Conservation (phyloP, 306 rosid genomes). For the Cercis canadensis region DNA sequence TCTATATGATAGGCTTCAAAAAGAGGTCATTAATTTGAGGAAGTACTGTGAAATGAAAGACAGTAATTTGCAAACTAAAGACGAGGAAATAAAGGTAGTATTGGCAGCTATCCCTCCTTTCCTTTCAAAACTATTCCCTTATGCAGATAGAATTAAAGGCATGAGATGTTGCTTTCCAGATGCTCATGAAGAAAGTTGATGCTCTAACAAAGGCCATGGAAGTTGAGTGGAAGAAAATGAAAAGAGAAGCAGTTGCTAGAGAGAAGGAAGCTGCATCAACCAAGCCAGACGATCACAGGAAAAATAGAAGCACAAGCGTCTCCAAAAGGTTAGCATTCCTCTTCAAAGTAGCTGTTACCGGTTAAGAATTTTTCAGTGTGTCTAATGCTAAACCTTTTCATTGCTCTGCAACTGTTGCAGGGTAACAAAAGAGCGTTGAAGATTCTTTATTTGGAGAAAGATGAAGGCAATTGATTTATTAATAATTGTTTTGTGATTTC, state of each 20-base stretch:
- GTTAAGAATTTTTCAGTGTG: constrained; percentile 14
- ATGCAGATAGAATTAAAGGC: no score
- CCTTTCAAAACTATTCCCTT: background rate
- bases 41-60: constrained; percentile 72
- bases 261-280: constrained; percentile 73
- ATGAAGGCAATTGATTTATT: constrained; percentile 39
- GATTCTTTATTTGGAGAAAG: constrained; percentile 38
- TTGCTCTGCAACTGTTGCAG: constrained; percentile 55
- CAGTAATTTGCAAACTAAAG: constrained; percentile 56
- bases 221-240: constrained; percentile 83
- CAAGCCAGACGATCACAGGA: constrained; percentile 58
- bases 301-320: constrained; percentile 53
- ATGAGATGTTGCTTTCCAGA: constrained; percentile 49
- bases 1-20: constrained; percentile 85
- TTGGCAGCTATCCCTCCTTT: background rate
- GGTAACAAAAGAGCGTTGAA: constrained; percentile 53
- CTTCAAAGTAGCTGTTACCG: constrained; percentile 12
- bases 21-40: constrained; percentile 77
- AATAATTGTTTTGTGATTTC: constrained; percentile 38
- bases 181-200: constrained; percentile 80
- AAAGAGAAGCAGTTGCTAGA: constrained; percentile 84
- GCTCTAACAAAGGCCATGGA: constrained; percentile 84
- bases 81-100: constrained; percentile 86
- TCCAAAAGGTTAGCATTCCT: constrained; percentile 58
- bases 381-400: constrained; percentile 16